phyloP scores from a whole-genome alignment of 2,329 filamentous ascomycete genomes.

The Fusarium sp. region DNA sequence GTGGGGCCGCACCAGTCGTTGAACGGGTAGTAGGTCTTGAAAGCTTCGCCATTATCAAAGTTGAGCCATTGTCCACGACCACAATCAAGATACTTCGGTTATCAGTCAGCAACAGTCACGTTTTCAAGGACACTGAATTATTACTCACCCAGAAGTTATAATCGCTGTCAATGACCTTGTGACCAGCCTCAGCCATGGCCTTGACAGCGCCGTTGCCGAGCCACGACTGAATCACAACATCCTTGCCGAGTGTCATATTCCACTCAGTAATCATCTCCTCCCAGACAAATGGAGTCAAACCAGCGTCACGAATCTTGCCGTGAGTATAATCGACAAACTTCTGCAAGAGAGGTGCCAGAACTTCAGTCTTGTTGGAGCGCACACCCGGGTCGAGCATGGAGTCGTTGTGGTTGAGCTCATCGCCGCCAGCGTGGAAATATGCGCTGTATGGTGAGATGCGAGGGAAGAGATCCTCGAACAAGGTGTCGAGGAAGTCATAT shows the following conservation, averaged over 20 bases:
- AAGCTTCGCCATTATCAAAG: slow-evolving; percentile 67
- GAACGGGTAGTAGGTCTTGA: slow-evolving; percentile 72
- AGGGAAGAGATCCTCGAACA: slow-evolving; percentile 82
- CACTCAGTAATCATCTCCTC: slow-evolving; percentile 86
- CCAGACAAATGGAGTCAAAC: slow-evolving; percentile 83
- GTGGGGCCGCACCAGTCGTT: slow-evolving; percentile 82
- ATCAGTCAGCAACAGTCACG: slow-evolving; percentile 31
- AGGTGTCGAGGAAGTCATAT: slow-evolving; percentile 74
- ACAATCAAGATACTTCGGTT: slow-evolving; percentile 79
- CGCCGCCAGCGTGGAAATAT: slow-evolving; percentile 88
- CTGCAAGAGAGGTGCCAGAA: slow-evolving; percentile 81
- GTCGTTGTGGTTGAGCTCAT: slow-evolving; percentile 81
- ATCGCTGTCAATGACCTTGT: slow-evolving; percentile 79
- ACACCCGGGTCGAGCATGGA: slow-evolving; percentile 77
- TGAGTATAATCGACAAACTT: slow-evolving; percentile 79
- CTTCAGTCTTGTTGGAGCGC: slow-evolving; percentile 68
- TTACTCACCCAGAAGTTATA: slow-evolving; percentile 78
- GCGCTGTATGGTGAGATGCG: slow-evolving; percentile 74
- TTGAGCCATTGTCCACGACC: slow-evolving; percentile 83
- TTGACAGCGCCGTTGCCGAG: slow-evolving; percentile 71
- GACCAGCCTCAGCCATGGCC: slow-evolving; percentile 68
- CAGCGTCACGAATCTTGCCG: slow-evolving; percentile 68
- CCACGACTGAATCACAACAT: slow-evolving; percentile 85
- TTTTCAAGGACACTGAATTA: too few relatives aligned
- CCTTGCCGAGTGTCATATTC: slow-evolving; percentile 76